Evolutionary conservation across 2,329 filamentous ascomycete genomes (phyloP), one percentile per base, ranked within the genome.

Genomic region (Neobulgaria alba): DNA sequence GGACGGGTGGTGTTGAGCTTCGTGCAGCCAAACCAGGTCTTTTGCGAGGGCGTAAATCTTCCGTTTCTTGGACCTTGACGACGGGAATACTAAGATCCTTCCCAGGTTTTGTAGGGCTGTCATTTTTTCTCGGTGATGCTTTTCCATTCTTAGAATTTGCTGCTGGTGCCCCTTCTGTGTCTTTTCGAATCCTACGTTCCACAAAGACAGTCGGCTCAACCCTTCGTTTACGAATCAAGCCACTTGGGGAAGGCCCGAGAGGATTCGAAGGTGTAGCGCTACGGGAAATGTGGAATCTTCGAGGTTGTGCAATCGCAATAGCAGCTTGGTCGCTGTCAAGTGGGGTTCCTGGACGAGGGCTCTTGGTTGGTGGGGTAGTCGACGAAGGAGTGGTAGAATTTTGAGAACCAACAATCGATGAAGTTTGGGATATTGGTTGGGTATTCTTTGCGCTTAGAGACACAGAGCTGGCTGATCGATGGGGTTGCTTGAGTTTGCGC

Each of bases 251-350:
- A 44, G 14, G n/a, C 12, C 16, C 10, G 21, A 15, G 26, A 10
- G 37, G 20, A 21, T 33, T 32, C 3, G 43, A 36, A n/a, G 38
- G 32, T 7, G 43, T 47, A n/a, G 67, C 63, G 37, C 62, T 65
- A 42, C 67, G 64, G 12, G 72, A 75, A 45, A 78, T 69, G 51
- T 76, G 74, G 46, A 77, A 78, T 31, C 69, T 65, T 41, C 74
- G 68, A 10, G 65, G 68, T 49, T 69, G 47, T 23, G 39, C 5
- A 29, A 36, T 26, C 15, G 17, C 31, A 36, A 36, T 29, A 31
- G 36, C 16, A 33, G 17, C 29, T 12, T 29, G 41, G 33, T 15
- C 26, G n/a, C n/a, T 12, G 10, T 36, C 20, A 33, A 17, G 30
- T 5, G 33, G 32, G 23, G 34, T 40, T 32, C 12, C 33, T 38